These are phyloP conservation scores for Tremella fuciformis DNA, from an alignment of 768 basidiomycete species.

Conservation along the genomic window DNA sequence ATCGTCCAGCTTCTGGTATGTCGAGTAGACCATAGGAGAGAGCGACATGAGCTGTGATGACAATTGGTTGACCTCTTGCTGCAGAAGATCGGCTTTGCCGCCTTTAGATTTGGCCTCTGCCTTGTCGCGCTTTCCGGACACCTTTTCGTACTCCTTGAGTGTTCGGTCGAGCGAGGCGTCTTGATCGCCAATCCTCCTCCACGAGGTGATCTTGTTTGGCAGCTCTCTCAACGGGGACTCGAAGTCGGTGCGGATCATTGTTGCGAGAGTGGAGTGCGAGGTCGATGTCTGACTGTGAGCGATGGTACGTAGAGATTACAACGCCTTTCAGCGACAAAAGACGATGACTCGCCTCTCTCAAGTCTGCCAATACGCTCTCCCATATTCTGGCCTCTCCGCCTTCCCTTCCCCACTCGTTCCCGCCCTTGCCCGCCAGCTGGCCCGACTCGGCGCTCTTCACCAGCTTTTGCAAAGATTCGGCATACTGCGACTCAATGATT, in stretches of 20 bases:
- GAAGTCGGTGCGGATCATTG: constrained; percentile 44
- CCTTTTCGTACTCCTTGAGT: constrained; percentile 50
- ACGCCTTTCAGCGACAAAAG: not conserved
- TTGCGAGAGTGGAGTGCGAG: constrained; percentile 38
- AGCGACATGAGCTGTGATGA: constrained; percentile 34
- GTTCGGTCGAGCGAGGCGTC: constrained; percentile 48
- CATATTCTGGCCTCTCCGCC: constrained; percentile 40
- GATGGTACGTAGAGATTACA: too few species aligned
- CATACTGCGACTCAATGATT: constrained; percentile 47
- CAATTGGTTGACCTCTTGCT: constrained; percentile 37
- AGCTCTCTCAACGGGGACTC: constrained; percentile 47
- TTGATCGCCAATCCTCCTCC: constrained; percentile 35
- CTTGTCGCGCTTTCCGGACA: constrained; percentile 47
- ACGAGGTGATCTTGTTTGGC: constrained; percentile 35
- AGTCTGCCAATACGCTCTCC: constrained; percentile 44
- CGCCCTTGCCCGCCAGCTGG: constrained; percentile 28
- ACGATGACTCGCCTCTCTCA: constrained; percentile 40
- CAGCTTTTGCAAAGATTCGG: constrained; percentile 46
- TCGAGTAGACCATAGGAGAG: constrained; percentile 47
- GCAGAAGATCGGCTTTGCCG: constrained; percentile 39
- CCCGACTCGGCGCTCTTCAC: constrained; percentile 41
- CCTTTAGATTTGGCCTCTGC: constrained; percentile 41
- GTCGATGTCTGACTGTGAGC: constrained; percentile 31
- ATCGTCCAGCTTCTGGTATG: constrained; percentile 47
- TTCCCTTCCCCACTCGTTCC: constrained; percentile 35